These are phyloP conservation scores for Acanthamoeba healyi DNA, from an alignment of 208 protist species.

Conservation along the genomic window DNA sequence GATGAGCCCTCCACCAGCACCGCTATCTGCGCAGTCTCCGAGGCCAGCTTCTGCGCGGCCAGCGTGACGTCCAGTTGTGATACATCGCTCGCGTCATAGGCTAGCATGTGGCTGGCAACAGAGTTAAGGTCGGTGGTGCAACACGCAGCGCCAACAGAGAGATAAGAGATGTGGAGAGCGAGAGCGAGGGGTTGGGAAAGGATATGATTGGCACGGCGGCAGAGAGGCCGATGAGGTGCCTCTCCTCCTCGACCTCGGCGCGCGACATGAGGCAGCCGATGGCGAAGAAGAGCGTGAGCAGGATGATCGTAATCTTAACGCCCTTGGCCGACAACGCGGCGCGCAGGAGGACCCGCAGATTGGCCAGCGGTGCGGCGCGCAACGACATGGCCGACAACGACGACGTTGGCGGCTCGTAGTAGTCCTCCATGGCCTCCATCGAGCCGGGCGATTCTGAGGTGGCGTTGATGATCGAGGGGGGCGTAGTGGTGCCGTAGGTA, in stretches of 20 bases:
- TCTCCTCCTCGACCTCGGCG: slow-evolving; percentile 42
- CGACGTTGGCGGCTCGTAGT: not conserved
- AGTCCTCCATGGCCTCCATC: too few relatives aligned
- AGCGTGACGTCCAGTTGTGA: slow-evolving; percentile 6
- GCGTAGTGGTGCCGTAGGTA: slow-evolving; percentile 3
- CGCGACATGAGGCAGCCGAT: slow-evolving; percentile 36
- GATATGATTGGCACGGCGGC: slow-evolving; percentile 46
- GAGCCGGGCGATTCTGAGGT: too few relatives aligned
- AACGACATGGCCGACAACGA: too few relatives aligned
- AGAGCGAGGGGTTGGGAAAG: not conserved
- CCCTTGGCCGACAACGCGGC: not conserved
- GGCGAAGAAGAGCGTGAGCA: not conserved
- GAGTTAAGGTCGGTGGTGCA: slow-evolving; percentile 37
- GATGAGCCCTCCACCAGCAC: not conserved
- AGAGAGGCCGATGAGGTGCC: slow-evolving; percentile 22
- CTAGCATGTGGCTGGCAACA: slow-evolving; percentile 26
- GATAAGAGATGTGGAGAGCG: not conserved
- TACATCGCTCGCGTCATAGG: not conserved
- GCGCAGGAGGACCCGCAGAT: not conserved
- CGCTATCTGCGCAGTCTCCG: not conserved
- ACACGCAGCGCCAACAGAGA: not conserved
- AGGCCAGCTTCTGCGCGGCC: slow-evolving; percentile 36
- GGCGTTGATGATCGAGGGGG: not conserved
- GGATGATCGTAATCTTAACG: slow-evolving; percentile 2
- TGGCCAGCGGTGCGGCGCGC: not conserved